Conservation (phyloP, 495 filamentous ascomycete species). For the Evernia prunastri region DNA sequence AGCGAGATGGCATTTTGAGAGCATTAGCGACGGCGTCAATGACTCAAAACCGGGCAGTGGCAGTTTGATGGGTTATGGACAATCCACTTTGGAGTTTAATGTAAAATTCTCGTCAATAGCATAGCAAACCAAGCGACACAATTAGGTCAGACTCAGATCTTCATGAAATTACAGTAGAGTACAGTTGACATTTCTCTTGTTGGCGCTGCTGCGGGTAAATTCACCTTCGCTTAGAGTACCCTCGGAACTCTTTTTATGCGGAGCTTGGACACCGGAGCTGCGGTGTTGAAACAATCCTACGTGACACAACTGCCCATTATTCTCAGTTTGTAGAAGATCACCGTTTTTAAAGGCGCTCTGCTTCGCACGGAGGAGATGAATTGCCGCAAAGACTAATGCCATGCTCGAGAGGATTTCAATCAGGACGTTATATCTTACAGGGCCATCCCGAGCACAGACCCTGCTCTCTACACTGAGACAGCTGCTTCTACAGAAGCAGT, state of each 20-base stretch:
- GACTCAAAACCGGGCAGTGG: background rate
- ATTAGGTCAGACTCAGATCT: too few relatives aligned
- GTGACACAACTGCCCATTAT: background rate
- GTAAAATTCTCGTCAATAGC: background rate
- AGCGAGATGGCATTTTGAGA: background rate
- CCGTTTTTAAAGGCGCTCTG: background rate
- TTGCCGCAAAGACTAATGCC: background rate
- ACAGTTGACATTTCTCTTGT: too few relatives aligned
- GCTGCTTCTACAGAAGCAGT: constrained; percentile 1
- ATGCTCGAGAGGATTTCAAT: constrained; percentile 1
- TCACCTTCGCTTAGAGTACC: constrained; percentile 1
- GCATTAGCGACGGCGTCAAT: constrained; percentile 15
- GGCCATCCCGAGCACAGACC: constrained; percentile 11
- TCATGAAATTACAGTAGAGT: too few relatives aligned
- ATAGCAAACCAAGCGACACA: background rate
- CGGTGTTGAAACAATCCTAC: background rate
- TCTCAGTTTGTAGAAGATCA: background rate
- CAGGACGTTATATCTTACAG: constrained; percentile 6
- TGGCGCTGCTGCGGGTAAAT: constrained; percentile 5
- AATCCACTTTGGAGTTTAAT: background rate
- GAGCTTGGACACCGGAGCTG: too few relatives aligned
- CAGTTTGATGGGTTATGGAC: background rate
- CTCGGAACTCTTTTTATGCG: background rate
- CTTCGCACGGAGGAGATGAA: background rate
- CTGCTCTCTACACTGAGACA: background rate